phyloP scores from a whole-genome alignment of 176 grass and related monocot species.

The Bromus sterilis region DNA sequence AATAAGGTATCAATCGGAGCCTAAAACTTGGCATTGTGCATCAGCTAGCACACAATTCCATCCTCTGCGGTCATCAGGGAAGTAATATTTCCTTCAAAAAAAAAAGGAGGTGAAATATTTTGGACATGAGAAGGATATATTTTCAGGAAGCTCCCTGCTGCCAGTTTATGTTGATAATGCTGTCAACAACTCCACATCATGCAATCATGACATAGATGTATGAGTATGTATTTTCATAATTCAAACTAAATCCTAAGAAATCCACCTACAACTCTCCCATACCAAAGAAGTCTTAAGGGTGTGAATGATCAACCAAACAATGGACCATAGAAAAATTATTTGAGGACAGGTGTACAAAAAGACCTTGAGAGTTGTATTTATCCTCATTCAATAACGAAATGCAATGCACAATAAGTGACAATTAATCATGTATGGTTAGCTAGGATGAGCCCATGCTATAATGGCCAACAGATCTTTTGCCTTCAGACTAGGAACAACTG shows the following conservation, averaged over 20 bases:
- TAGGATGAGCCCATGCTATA: slow-evolving; percentile 30
- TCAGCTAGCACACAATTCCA: slow-evolving; percentile 17
- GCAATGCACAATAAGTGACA: slow-evolving; percentile 25
- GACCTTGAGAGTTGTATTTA: slow-evolving; percentile 10
- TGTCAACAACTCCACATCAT: slow-evolving; percentile 9
- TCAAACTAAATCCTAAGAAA: neutral
- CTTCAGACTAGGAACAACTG: slow-evolving; percentile 25
- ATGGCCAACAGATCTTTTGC: slow-evolving; percentile 16
- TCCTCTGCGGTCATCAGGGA: neutral
- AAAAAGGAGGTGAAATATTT: neutral
- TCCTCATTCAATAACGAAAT: slow-evolving; percentile 29
- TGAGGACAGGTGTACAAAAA: slow-evolving; percentile 21
- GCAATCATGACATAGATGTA: slow-evolving; percentile 17
- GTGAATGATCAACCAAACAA: slow-evolving; percentile 17
- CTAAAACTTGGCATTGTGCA: neutral
- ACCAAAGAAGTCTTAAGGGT: neutral
- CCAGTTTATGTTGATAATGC: slow-evolving; percentile 14
- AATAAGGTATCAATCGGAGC: neutral
- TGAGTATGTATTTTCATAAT: neutral
- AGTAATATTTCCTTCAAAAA: neutral
- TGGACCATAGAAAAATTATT: slow-evolving; percentile 21
- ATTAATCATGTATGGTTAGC: slow-evolving; percentile 30
- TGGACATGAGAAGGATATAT: slow-evolving; percentile 14
- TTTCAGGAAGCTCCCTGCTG: slow-evolving; percentile 7
- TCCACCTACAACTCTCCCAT: neutral